Base-by-base conservation (phyloP, 208 protist genomes). In the Acanthamoeba sp. region DNA sequence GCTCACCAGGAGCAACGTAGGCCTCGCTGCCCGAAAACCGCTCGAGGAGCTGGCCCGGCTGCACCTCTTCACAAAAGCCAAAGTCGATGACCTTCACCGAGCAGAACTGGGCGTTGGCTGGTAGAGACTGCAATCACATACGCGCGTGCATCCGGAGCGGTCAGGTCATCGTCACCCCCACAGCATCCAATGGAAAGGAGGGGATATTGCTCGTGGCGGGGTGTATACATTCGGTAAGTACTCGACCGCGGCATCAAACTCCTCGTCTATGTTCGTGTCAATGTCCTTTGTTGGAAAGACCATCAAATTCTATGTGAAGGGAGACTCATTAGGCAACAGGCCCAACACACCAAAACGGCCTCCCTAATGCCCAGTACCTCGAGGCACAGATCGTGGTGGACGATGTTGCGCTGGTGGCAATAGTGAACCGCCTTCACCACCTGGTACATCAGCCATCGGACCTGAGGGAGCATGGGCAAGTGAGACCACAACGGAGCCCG, bases 61-160 rank as follows among this genome's bases (percentile, higher is more conserved):
- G 45, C 22, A 88, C 80, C 45, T 88, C 80, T 32, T 88, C 80
- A 14, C 80, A 88, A 32, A 88, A 88, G 22, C 80, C 80, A 62
- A 88, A 88, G 40, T 88, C 80, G 80, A 88, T 88, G 1, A 88
- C 18, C 80, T 88, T 88, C 18, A 88, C 80, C 50, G 80, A 55
- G 45, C 50, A 64, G 32, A 62, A n/a, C 69, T 78, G 69, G 12
- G 69, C 69, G 22, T 78, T 78, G 69, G 69, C 69, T 9, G 69
- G 69, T 14, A 78, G n/a, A 36, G 69, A 78, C 69, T 78, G 66
- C n/a, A 69, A 18, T 40, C 27, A 3, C 22, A 73, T 18, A 38
- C 64, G n/a, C n/a, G n/a, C n/a, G n/a, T n/a, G n/a, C n/a, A n/a
- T n/a, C n/a, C n/a, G n/a, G n/a, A n/a, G n/a, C n/a, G n/a, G n/a